Evolutionary conservation across 2,329 filamentous ascomycete genomes (phyloP), one percentile per base, ranked within the genome.

Genomic region (Aspergillus jensenii): DNA sequence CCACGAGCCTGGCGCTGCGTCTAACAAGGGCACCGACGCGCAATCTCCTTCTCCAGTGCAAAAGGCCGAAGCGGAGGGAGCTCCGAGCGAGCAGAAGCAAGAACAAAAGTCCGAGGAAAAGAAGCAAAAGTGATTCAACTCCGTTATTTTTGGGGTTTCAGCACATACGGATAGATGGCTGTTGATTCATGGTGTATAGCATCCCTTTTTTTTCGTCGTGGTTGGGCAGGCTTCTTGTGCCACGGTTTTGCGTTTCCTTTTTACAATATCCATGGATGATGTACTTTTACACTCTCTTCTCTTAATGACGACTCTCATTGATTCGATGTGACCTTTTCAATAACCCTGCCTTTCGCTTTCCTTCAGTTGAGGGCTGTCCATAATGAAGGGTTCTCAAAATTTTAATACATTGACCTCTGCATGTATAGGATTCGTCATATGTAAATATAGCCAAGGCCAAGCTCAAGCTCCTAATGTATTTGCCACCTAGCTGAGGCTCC

Each of bases 21-120:
- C 27, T 31, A 31, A 11, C 8, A 31, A 31, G 27, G 9, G 9
- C 27, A 31, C 27, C 4, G 7, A 50, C 8, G n/a, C 45, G n/a
- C 45, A 35, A 3, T 14, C 46, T 14, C 31, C 15, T n/a, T 45
- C 58, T 9, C 23, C 37, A 23, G 51, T 33, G 19, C 35, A 57
- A 41, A 44, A 52, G 47, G 54, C 21, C 45, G 47, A 33, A 5
- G 59, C 52, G 52, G 40, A 52, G 50, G 21, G 39, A 40, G n/a
- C 25, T 8, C 12, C 40, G 35, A 40, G 56, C 50, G 35, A 56
- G 52, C 31, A 49, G 51, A 25, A 11, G 25, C 39, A 56, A 44
- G 25, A 58, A 39, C 35, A 58, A 27, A 52, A 52, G 48, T 25
- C 27, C 14, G 59, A 59, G 50, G 35, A 56, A 52, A 25, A 45